These are phyloP conservation scores for Rhododendron vialii DNA, from an alignment of 148 eudicot species.

Conservation along the genomic window DNA sequence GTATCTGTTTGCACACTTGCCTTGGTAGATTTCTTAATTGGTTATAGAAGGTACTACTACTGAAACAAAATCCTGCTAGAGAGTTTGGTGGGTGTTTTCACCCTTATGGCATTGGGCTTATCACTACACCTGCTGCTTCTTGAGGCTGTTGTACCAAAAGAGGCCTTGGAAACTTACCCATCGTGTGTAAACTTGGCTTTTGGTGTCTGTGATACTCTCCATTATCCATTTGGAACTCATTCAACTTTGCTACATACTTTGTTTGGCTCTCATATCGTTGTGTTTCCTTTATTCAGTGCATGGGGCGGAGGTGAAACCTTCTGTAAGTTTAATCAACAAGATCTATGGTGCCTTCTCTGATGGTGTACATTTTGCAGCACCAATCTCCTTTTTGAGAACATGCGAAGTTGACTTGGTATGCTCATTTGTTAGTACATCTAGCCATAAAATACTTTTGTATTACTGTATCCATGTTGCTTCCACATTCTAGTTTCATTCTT, in stretches of 20 bases:
- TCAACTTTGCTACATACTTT: not conserved
- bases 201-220: not conserved
- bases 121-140: conserved; percentile 1
- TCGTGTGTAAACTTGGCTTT: not conserved
- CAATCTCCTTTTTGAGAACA: conserved; percentile 45
- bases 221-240: not conserved
- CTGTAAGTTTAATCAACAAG: conserved; percentile 46
- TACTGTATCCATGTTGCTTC: not conserved
- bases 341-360: conserved; percentile 35
- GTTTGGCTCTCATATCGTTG: not conserved
- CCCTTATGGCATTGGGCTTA: not conserved
- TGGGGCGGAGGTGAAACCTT: conserved; percentile 41
- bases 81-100: not conserved
- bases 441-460: not conserved
- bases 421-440: not conserved
- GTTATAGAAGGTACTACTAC: not conserved
- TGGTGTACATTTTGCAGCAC: conserved; percentile 52
- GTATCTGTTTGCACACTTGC: not conserved
- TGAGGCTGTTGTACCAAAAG: not conserved
- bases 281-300: conserved; percentile 3
- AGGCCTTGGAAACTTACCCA: not conserved
- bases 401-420: conserved; percentile 78
- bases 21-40: not conserved
- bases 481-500: not conserved
- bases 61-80: not conserved